These are phyloP conservation scores for Globisporangium radiosum DNA, from an alignment of 352 stramenopile species.

Conservation along the genomic window DNA sequence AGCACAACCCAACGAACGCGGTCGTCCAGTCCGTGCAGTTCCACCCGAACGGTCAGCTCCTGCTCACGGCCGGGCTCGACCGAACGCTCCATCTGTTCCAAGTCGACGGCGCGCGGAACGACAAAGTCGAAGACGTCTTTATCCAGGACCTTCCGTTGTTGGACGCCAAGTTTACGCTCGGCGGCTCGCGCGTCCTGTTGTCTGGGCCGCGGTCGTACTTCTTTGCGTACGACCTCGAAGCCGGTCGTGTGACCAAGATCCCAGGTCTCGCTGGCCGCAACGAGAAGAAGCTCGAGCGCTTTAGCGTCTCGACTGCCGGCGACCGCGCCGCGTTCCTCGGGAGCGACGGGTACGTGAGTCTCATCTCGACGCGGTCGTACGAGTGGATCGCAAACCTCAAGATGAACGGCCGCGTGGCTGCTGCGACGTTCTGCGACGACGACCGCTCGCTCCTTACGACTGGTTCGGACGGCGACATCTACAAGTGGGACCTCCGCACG, in stretches of 20 bases:
- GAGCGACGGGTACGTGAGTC: slow-evolving; percentile 93
- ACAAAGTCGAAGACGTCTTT: slow-evolving; percentile 86
- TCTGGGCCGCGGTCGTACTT: slow-evolving; percentile 93
- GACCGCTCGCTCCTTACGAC: slow-evolving; percentile 90
- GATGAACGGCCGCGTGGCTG: slow-evolving; percentile 92
- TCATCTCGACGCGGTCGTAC: slow-evolving; percentile 90
- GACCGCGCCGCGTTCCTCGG: slow-evolving; percentile 91
- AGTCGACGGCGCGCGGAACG: slow-evolving; percentile 85
- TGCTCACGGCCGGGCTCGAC: slow-evolving; percentile 88
- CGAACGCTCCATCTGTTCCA: slow-evolving; percentile 93
- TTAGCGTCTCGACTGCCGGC: slow-evolving; percentile 87
- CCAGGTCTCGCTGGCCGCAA: slow-evolving; percentile 82
- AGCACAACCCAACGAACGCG: slow-evolving; percentile 76
- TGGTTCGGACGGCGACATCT: slow-evolving; percentile 94
- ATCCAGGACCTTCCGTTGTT: slow-evolving; percentile 88
- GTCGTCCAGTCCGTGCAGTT: slow-evolving; percentile 88
- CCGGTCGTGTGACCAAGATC: slow-evolving; percentile 89
- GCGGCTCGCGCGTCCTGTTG: slow-evolving; percentile 84
- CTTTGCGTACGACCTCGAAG: slow-evolving; percentile 95
- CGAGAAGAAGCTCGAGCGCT: slow-evolving; percentile 90
- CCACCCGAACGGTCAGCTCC: slow-evolving; percentile 81
- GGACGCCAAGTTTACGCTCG: slow-evolving; percentile 77
- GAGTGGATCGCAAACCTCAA: slow-evolving; percentile 93
- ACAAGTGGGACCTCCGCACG: slow-evolving; percentile 93
- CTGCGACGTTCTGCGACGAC: slow-evolving; percentile 90